These are phyloP conservation scores for Sarocladium brachiariae DNA, from an alignment of 2,329 filamentous ascomycete species.

Conservation along the genomic window DNA sequence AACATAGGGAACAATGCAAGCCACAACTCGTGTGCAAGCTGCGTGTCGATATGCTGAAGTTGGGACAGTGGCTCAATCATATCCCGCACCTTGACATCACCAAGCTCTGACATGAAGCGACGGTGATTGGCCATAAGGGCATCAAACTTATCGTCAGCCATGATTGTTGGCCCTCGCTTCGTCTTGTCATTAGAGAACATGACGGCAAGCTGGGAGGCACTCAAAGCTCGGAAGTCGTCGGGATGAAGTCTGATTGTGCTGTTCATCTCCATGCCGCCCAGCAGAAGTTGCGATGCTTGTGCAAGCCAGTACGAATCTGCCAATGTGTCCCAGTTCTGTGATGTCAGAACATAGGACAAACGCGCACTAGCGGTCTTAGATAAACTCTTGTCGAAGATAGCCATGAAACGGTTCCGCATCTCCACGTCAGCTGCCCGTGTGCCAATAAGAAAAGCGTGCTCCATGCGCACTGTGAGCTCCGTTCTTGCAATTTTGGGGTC, in stretches of 20 bases:
- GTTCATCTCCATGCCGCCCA: slow-evolving; percentile 85
- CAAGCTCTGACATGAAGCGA: slow-evolving; percentile 76
- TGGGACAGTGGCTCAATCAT: slow-evolving; percentile 85
- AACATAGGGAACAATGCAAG: slow-evolving; percentile 84
- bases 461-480: slow-evolving; percentile 92
- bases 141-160: slow-evolving; percentile 79
- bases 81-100: slow-evolving; percentile 81
- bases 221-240: slow-evolving; percentile 76
- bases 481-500: slow-evolving; percentile 93
- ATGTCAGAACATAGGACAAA: slow-evolving; percentile 78
- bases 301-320: slow-evolving; percentile 95
- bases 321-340: slow-evolving; percentile 95
- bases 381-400: slow-evolving; percentile 89
- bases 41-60: slow-evolving; percentile 80
- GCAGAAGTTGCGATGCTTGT: slow-evolving; percentile 86
- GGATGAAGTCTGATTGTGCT: slow-evolving; percentile 68
- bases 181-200: slow-evolving; percentile 76
- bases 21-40: slow-evolving; percentile 85
- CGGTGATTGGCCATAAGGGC: slow-evolving; percentile 69
- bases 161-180: slow-evolving; percentile 52
- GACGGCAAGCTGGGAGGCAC: slow-evolving; percentile 65
- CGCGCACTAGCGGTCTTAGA: slow-evolving; percentile 88
- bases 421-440: slow-evolving; percentile 89
- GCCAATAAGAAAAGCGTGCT: slow-evolving; percentile 96
- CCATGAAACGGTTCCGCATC: slow-evolving; percentile 95